Evolutionary conservation across 176 grass and related monocot genomes (phyloP), one percentile per base, ranked within the genome.

Genomic region (Zizania latifolia): DNA sequence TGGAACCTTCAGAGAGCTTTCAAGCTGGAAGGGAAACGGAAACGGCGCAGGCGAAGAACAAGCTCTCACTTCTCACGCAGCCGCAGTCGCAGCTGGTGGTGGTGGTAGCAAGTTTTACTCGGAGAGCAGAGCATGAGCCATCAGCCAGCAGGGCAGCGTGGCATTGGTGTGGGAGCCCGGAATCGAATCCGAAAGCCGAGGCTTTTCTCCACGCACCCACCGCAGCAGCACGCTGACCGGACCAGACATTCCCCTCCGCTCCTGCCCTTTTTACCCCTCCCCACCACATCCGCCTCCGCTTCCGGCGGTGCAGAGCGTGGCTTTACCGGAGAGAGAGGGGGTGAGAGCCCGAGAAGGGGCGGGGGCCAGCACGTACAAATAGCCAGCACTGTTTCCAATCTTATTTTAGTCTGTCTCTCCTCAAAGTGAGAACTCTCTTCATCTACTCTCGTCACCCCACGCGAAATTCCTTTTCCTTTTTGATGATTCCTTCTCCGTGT

Each of bases 391-490:
- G 85, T 87, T 72, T 59, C 66, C 72, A 68, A 88, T 62, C 63
- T 15, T 78, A 68, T 68, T 83, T 67, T 78, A 53, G 22, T 32
- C 75, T 83, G 80, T 69, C 43, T 62, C 77, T 70, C 69, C 81
- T 88, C 81, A 88, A 88, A 88, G 75, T 82, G 84, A 71, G 78
- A 70, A 61, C 70, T 60, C 44, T 62, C 43, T 51, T 44, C 19
- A 51, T 51, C 48, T 22, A 34, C 56, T 17, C 33, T n/a, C 69
- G 36, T 13, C 32, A 56, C 41, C 26, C 4, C 70, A 0, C 31
- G 14, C 10, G 15, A 37, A 55, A 4, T 58, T 70, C 3, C 2
- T 12, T 55, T 73, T 55, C 2, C 19, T n/a, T n/a, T n/a, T n/a
- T n/a, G n/a, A n/a, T n/a, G n/a, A n/a, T n/a, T n/a, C n/a, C n/a